phyloP scores from a whole-genome alignment of 176 grass and related monocot genomes.

The Phyllostachys edulis region DNA sequence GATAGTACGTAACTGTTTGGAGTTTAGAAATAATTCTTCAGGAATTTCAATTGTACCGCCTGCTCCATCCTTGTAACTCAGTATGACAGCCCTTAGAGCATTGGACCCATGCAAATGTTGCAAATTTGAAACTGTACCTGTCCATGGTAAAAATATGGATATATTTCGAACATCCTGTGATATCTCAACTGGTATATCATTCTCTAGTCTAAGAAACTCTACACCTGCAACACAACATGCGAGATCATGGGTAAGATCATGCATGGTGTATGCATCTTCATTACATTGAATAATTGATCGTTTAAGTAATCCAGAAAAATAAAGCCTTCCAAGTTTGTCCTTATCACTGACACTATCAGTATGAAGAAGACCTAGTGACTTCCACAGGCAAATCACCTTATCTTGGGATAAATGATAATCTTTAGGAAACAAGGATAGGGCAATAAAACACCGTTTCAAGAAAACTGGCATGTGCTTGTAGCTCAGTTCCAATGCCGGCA shows the following conservation, averaged over 20 bases:
- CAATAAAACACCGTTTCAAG: constrained; percentile 32
- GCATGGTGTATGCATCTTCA: background rate
- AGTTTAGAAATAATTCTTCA: background rate
- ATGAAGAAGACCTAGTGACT: constrained; percentile 27
- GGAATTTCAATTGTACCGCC: background rate
- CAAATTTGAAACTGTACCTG: background rate
- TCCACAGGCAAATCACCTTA: constrained; percentile 27
- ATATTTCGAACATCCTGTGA: background rate
- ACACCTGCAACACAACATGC: background rate
- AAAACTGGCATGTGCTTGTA: constrained; percentile 15
- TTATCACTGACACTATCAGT: background rate
- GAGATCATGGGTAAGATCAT: constrained; percentile 40
- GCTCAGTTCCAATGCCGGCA: constrained; percentile 37
- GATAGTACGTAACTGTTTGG: background rate
- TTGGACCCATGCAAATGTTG: background rate
- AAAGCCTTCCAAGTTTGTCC: constrained; percentile 18
- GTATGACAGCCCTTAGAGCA: background rate
- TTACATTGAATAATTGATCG: constrained; percentile 33
- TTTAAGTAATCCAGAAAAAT: constrained; percentile 32
- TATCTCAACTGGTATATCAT: background rate
- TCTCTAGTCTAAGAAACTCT: background rate
- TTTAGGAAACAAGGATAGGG: constrained; percentile 30
- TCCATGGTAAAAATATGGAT: background rate
- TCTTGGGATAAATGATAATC: constrained; percentile 4
- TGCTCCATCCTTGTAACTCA: background rate